Evolutionary conservation across 202 grass and related monocot species (phyloP).

Genomic region (Sporobolus alterniflorus): DNA sequence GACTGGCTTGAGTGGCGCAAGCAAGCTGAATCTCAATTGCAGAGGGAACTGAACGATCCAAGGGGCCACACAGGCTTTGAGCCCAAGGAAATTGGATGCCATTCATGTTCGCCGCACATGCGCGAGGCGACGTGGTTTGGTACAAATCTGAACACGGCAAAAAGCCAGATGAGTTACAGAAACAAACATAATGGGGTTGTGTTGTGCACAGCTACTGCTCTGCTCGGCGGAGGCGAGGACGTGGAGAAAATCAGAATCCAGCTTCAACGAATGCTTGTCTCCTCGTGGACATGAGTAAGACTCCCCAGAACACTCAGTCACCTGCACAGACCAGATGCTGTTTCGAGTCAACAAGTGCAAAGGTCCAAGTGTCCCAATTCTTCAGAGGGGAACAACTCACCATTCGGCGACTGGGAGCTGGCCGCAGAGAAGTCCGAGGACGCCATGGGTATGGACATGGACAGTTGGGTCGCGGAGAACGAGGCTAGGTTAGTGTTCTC

Average conservation of each 20-base stretch:
- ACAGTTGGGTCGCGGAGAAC: slow-evolving; percentile 77
- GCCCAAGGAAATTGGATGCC: slow-evolving; percentile 15
- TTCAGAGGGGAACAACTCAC: slow-evolving; percentile 12
- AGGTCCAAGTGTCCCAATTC: not conserved
- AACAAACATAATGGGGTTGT: slow-evolving; percentile 25
- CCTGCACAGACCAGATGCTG: slow-evolving; percentile 30
- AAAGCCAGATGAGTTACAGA: slow-evolving; percentile 21
- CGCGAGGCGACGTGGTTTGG: not conserved
- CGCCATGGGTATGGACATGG: slow-evolving; percentile 73
- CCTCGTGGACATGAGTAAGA: not conserved
- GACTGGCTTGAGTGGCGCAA: not conserved
- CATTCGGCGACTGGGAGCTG: slow-evolving; percentile 70
- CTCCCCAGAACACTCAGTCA: slow-evolving; percentile 22
- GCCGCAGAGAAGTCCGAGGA: slow-evolving; percentile 76
- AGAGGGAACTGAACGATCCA: not conserved
- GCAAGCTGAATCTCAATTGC: not conserved
- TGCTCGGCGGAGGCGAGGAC: not conserved
- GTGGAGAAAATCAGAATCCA: not conserved
- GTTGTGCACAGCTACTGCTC: not conserved
- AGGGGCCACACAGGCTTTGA: slow-evolving; percentile 25
- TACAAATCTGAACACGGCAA: slow-evolving; percentile 34
- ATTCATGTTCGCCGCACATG: slow-evolving; percentile 15
- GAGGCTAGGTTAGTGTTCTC: slow-evolving; percentile 55
- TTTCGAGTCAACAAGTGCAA: not conserved
- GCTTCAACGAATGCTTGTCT: not conserved